These are phyloP conservation scores for Cyclotella sp. DNA, from an alignment of 108 stramenopile genomes.

Conservation along the genomic window DNA sequence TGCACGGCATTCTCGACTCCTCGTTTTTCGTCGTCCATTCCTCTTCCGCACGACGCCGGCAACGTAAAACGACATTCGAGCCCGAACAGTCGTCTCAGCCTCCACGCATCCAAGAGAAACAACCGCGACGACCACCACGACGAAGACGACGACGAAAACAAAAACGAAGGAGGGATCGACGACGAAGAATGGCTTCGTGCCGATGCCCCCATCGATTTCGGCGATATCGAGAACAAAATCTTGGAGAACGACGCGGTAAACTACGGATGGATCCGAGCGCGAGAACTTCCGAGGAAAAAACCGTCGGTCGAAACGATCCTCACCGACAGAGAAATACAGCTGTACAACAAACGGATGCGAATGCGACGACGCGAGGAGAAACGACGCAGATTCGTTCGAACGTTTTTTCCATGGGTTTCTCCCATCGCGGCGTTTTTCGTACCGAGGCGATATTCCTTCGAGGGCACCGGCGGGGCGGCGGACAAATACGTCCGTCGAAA, in stretches of 20 bases:
- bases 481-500: not conserved
- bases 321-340: conserved; percentile 38
- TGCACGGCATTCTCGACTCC: not conserved
- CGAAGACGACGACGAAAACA: too few relatives aligned
- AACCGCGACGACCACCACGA: not conserved
- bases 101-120: not conserved
- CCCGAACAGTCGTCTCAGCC: not conserved
- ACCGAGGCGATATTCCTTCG: conserved; percentile 31
- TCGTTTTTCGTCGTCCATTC: not conserved
- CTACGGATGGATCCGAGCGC: conserved; percentile 37
- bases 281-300: conserved; percentile 22
- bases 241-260: conserved; percentile 32
- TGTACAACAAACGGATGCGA: conserved; percentile 23
- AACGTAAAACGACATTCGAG: not conserved
- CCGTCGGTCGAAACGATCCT: conserved; percentile 17
- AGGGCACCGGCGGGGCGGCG: not conserved
- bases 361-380: conserved; percentile 19
- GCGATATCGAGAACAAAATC: conserved; percentile 32
- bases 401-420: conserved; percentile 40
- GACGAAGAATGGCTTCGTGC: not conserved
- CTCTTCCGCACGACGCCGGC: not conserved
- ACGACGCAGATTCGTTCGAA: conserved; percentile 6
- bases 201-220: conserved; percentile 33
- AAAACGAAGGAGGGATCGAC: not conserved
- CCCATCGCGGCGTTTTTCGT: conserved; percentile 33